A percentile compares a stretch with the other conserved stretches of the same genome.
These are phyloP conservation scores for Cystobasidium tubakii DNA, from an alignment of 768 basidiomycete species.

Conservation along the genomic window DNA sequence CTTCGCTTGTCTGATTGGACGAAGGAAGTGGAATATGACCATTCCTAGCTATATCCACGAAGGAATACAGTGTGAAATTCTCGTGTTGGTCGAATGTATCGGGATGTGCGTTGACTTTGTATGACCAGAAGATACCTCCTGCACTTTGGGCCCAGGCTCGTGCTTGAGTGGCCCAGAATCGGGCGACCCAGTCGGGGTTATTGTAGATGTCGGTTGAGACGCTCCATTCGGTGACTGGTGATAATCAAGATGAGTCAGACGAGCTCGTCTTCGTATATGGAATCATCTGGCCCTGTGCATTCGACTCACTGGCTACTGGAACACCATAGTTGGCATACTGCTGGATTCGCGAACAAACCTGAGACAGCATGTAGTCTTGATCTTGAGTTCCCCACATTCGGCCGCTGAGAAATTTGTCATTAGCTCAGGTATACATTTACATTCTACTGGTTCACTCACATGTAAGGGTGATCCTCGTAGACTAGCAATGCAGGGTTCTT, in stretches of 20 bases:
- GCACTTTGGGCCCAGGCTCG: conserved; percentile 44
- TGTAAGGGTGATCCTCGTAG: conserved; percentile 40
- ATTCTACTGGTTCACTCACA: conserved; percentile 25
- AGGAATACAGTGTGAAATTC: conserved; percentile 31
- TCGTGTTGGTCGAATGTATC: background rate
- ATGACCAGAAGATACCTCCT: conserved; percentile 36
- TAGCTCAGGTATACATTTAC: too few relatives aligned
- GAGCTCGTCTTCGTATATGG: too few relatives aligned
- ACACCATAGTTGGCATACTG: conserved; percentile 38
- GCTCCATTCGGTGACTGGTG: conserved; percentile 21
- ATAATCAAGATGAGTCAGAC: background rate
- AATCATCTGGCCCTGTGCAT: background rate
- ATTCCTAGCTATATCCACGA: conserved; percentile 1
- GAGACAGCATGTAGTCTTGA: conserved; percentile 40
- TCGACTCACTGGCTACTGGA: conserved; percentile 40
- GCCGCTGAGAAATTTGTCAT: conserved; percentile 35
- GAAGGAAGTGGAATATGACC: conserved; percentile 16
- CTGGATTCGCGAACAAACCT: conserved; percentile 42
- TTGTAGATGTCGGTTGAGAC: conserved; percentile 44
- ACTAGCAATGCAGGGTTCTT: conserved; percentile 40
- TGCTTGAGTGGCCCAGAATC: conserved; percentile 45
- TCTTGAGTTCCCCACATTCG: conserved; percentile 38
- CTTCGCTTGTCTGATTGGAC: background rate
- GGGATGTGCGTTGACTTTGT: conserved; percentile 17
- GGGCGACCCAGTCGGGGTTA: conserved; percentile 40